phyloP scores from a whole-genome alignment of 2,329 filamentous ascomycete species.

The Diaporthe vexans region DNA sequence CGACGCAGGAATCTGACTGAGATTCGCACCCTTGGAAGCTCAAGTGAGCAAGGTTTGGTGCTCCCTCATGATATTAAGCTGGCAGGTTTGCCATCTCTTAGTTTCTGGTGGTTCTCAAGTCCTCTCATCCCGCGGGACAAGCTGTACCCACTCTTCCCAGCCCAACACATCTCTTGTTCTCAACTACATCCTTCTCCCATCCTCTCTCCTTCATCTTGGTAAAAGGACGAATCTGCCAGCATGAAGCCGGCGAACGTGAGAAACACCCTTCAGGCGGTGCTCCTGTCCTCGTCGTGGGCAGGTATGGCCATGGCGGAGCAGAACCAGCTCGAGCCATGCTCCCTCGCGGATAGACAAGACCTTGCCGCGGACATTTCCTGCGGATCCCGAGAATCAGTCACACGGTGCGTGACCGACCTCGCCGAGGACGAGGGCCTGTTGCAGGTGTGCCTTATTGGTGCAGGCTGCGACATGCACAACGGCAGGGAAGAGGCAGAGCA shows the following conservation, averaged over 20 bases:
- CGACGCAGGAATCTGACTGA: conserved; percentile 17
- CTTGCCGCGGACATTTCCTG: conserved; percentile 19
- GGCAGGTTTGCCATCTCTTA: background rate
- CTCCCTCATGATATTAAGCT: background rate
- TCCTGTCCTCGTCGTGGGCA: conserved; percentile 12
- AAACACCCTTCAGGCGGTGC: background rate
- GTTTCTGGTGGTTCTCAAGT: background rate
- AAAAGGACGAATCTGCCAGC: background rate
- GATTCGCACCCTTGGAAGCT: background rate
- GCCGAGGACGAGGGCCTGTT: conserved; percentile 8
- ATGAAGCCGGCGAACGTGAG: conserved; percentile 14
- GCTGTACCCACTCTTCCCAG: background rate
- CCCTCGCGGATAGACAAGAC: background rate
- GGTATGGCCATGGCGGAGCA: conserved; percentile 8
- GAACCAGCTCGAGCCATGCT: background rate
- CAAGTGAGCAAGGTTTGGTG: background rate
- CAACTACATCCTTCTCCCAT: no score
- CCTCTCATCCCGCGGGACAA: background rate
- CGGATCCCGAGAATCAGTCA: conserved; percentile 18
- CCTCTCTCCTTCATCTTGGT: background rate
- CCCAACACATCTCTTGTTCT: background rate
- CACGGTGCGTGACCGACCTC: conserved; percentile 17
- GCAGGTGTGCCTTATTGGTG: conserved; percentile 28
- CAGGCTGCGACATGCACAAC: conserved; percentile 25
- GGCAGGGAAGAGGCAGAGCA: conserved; percentile 10